A percentile compares a stretch with the other conserved stretches of the same genome.
Conservation (phyloP, 495 filamentous ascomycete species). For the Penicillium crystallinum region DNA sequence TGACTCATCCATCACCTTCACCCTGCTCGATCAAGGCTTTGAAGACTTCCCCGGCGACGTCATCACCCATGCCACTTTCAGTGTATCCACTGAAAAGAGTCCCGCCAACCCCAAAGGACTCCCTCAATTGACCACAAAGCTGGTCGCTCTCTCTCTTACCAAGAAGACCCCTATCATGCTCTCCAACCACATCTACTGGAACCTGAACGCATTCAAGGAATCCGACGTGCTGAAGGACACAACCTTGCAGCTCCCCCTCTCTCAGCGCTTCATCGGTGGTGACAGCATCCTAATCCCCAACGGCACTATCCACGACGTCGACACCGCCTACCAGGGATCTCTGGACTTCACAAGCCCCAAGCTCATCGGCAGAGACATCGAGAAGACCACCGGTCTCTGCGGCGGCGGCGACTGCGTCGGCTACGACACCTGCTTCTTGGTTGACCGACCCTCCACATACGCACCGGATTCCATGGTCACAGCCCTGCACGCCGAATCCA, state of each 20-base stretch:
- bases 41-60: constrained; percentile 80
- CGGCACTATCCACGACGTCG: constrained; percentile 61
- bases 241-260: constrained; percentile 65
- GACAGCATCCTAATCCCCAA: constrained; percentile 76
- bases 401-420: constrained; percentile 65
- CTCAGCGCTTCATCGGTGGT: constrained; percentile 61
- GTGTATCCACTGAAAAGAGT: constrained; percentile 37
- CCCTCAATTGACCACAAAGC: constrained; percentile 42
- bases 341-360: constrained; percentile 78
- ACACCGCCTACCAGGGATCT: constrained; percentile 52
- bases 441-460: constrained; percentile 61
- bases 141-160: constrained; percentile 65
- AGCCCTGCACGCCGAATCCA: constrained; percentile 54
- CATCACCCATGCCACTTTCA: constrained; percentile 72
- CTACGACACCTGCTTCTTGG: constrained; percentile 69
- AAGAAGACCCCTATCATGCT: constrained; percentile 81
- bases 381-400: constrained; percentile 56
- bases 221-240: constrained; percentile 65
- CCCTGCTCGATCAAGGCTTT: constrained; percentile 65
- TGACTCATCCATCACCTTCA: constrained; percentile 69
- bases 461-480: constrained; percentile 58
- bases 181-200: constrained; percentile 81
- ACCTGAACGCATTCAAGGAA: constrained; percentile 75
- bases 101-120: constrained; percentile 37
- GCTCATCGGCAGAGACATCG: constrained; percentile 64